These are phyloP conservation scores for Exophiala sp. DNA, from an alignment of 2,329 filamentous ascomycete species.

Conservation along the genomic window DNA sequence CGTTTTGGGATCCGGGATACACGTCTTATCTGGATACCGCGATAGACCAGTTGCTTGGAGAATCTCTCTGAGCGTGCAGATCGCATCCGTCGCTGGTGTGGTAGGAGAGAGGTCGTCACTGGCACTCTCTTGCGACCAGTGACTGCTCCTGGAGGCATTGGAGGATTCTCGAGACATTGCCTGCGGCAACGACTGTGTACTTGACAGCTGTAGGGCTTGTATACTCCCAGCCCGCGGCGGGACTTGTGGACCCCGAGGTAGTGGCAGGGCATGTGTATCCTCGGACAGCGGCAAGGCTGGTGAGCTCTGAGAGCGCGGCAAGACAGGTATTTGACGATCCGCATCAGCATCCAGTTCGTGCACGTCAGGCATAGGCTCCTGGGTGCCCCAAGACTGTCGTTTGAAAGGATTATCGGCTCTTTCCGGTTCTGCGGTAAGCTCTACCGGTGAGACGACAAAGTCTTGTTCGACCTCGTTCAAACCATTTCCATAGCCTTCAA, in stretches of 20 bases:
- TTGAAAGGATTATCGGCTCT: conserved; percentile 1
- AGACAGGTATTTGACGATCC: background rate
- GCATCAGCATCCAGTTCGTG: conserved; percentile 15
- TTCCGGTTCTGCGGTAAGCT: conserved; percentile 13
- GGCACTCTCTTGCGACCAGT: conserved; percentile 14
- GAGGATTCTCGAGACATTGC: conserved; percentile 27
- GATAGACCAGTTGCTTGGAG: conserved; percentile 11
- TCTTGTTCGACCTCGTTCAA: conserved; percentile 20
- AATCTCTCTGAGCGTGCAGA: conserved; percentile 15
- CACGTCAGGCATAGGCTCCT: conserved; percentile 8
- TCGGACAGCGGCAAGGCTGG: too few relatives aligned
- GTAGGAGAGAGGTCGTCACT: conserved; percentile 10
- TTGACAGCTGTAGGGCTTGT: conserved; percentile 10
- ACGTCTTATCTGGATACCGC: background rate
- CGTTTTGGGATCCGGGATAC: background rate
- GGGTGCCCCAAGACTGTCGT: conserved; percentile 4
- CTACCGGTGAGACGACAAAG: background rate
- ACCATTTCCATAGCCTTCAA: conserved; percentile 30
- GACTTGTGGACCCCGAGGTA: background rate
- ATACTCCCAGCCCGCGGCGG: conserved; percentile 11
- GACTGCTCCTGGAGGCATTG: conserved; percentile 18
- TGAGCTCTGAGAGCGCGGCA: conserved; percentile 5
- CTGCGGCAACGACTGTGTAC: conserved; percentile 11
- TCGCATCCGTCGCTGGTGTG: conserved; percentile 9
- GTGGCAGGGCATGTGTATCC: conserved; percentile 7